phyloP scores from a whole-genome alignment of 2,329 filamentous ascomycete genomes.

The Diaporthe caulivora region DNA sequence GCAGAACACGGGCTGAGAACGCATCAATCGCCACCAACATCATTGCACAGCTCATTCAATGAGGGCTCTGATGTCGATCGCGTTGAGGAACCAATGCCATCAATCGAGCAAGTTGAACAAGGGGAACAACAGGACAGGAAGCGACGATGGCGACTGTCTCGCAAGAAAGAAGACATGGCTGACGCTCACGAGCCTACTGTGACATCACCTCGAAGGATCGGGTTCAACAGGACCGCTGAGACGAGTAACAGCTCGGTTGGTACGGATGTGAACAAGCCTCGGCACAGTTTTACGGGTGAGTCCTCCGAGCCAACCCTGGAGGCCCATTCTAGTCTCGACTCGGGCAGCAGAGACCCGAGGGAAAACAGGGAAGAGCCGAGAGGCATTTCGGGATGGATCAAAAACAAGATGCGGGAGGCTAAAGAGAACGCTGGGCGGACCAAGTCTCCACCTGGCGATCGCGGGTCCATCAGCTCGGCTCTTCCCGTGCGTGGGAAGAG shows the following conservation, averaged over 20 bases:
- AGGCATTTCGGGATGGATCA: conserved; percentile 70
- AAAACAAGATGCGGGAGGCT: conserved; percentile 70
- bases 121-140: conserved; percentile 72
- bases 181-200: conserved; percentile 55
- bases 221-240: conserved; percentile 73
- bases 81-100: conserved; percentile 66
- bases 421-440: conserved; percentile 68
- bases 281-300: conserved; percentile 65
- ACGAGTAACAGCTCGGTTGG: conserved; percentile 77
- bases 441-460: conserved; percentile 66
- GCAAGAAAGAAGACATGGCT: conserved; percentile 70
- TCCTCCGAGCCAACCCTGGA: conserved; percentile 62
- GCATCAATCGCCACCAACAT: conserved; percentile 80
- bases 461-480: conserved; percentile 46
- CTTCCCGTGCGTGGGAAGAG: conserved; percentile 59
- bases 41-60: conserved; percentile 81
- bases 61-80: conserved; percentile 87
- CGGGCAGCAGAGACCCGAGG: conserved; percentile 45
- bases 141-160: conserved; percentile 79
- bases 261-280: conserved; percentile 65
- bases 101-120: conserved; percentile 44
- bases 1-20: conserved; percentile 68
- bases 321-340: conserved; percentile 53
- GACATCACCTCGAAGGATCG: conserved; percentile 60
- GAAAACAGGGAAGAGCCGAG: conserved; percentile 62